Percentiles rank a stretch among this genome's conserved stretches.
Conservation (phyloP, 2,329 filamentous ascomycete species). For the Epichloe sibirici region DNA sequence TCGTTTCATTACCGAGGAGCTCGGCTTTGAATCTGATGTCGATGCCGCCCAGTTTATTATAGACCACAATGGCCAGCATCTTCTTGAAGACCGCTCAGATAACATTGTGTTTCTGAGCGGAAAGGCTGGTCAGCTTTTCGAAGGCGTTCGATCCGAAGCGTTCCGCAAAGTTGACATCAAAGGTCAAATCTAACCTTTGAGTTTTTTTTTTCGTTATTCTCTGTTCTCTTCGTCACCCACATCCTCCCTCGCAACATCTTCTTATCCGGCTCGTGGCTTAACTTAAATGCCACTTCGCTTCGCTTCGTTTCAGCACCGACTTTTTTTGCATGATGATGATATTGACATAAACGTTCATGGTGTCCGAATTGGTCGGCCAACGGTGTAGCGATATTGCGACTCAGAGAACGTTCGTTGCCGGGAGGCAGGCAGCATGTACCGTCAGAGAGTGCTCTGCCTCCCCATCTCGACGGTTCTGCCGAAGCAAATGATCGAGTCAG, state of each 20-base stretch:
- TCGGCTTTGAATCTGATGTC: constrained; percentile 86
- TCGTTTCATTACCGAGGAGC: constrained; percentile 87
- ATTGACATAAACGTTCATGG: background rate
- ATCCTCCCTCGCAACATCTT: background rate
- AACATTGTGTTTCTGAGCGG: constrained; percentile 61
- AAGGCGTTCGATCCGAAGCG: constrained; percentile 57
- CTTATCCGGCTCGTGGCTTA: background rate
- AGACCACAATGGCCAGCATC: constrained; percentile 60
- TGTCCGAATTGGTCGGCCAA: background rate
- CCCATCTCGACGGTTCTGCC: background rate
- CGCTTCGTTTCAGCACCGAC: background rate
- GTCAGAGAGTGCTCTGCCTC: background rate
- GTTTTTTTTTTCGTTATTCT: background rate
- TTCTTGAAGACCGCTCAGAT: constrained; percentile 67
- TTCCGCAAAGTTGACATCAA: constrained; percentile 92
- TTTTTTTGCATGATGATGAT: background rate
- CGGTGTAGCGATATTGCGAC: background rate
- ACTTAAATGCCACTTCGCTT: background rate
- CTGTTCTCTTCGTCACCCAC: background rate
- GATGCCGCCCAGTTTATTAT: constrained; percentile 86
- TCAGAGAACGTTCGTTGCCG: background rate
- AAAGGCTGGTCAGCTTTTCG: constrained; percentile 64
- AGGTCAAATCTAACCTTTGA: constrained; percentile 65
- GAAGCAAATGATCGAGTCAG: background rate
- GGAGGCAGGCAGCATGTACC: background rate